Evolutionary conservation across 1,139 yeast genomes (phyloP).

Genomic region (Zygosaccharomyces sapae): DNA sequence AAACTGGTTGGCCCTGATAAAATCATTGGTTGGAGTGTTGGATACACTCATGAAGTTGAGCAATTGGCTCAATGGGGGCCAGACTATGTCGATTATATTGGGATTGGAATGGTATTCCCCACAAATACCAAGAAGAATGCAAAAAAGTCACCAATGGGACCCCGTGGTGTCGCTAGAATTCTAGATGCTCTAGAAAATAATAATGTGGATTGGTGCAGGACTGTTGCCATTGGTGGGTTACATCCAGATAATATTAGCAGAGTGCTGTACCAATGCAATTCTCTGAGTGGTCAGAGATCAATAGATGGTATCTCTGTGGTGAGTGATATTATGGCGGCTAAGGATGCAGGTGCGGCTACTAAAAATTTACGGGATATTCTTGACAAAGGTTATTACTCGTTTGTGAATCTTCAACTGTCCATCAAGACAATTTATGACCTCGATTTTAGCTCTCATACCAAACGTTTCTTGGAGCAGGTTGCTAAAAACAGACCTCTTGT

Average conservation of each 20-base stretch:
- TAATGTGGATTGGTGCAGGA: conserved; percentile 41
- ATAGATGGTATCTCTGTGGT: conserved; percentile 84
- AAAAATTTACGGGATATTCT: conserved; percentile 29
- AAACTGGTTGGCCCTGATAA: conserved; percentile 64
- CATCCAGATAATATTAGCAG: conserved; percentile 59
- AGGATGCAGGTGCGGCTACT: conserved; percentile 56
- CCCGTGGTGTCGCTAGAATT: conserved; percentile 58
- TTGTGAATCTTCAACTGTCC: conserved; percentile 10
- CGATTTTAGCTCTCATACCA: conserved; percentile 3
- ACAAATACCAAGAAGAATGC: conserved; percentile 71
- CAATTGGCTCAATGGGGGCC: conserved; percentile 48
- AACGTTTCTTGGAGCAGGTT: conserved; percentile 20
- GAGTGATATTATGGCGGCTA: conserved; percentile 74
- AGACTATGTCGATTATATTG: conserved; percentile 69
- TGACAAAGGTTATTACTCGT: conserved; percentile 15
- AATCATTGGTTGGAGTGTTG: conserved; percentile 77
- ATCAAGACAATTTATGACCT: conserved; percentile 1
- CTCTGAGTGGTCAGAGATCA: conserved; percentile 45
- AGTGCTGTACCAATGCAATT: conserved; percentile 45
- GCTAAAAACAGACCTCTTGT: conserved; percentile 50
- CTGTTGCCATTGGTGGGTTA: conserved; percentile 87
- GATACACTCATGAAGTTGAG: conserved; percentile 53
- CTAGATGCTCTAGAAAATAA: conserved; percentile 46
- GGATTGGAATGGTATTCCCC: conserved; percentile 77
- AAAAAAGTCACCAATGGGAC: conserved; percentile 54